A percentile compares a stretch with the other conserved stretches of the same genome.
These are phyloP conservation scores for Colletotrichum musicola DNA, from an alignment of 2,329 filamentous ascomycete genomes.

Conservation along the genomic window DNA sequence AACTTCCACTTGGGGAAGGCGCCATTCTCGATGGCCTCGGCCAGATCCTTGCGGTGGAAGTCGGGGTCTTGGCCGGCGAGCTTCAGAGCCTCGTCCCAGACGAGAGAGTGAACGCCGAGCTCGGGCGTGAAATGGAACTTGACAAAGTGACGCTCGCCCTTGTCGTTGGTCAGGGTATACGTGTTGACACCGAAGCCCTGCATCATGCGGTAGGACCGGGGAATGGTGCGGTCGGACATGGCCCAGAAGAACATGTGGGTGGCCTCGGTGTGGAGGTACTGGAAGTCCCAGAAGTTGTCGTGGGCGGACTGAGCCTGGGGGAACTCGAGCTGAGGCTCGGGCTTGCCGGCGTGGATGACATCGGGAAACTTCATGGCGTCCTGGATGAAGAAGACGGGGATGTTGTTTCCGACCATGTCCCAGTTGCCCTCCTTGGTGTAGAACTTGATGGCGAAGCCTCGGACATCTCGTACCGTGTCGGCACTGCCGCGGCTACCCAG, in stretches of 20 bases:
- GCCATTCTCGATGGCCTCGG: constrained; percentile 79
- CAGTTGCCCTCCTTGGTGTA: constrained; percentile 84
- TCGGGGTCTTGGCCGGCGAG: constrained; percentile 81
- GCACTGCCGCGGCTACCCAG: constrained; percentile 80
- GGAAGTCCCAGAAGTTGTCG: constrained; percentile 85
- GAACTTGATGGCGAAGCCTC: constrained; percentile 83
- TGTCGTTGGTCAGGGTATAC: constrained; percentile 75
- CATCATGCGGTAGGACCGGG: constrained; percentile 85
- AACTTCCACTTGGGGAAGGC: constrained; percentile 84
- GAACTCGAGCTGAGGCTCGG: constrained; percentile 77
- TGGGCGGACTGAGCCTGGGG: constrained; percentile 79
- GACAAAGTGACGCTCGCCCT: constrained; percentile 78
- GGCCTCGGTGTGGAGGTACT: constrained; percentile 75
- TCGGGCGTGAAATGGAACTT: constrained; percentile 84
- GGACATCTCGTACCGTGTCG: constrained; percentile 84
- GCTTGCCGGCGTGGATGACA: constrained; percentile 70
- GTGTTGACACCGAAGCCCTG: constrained; percentile 89
- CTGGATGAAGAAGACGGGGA: constrained; percentile 80
- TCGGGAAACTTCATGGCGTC: constrained; percentile 82
- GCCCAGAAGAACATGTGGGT: constrained; percentile 86
- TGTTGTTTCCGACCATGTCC: constrained; percentile 79
- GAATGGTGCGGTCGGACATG: constrained; percentile 81
- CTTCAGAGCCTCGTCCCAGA: constrained; percentile 86
- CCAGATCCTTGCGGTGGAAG: constrained; percentile 84
- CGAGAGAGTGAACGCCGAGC: constrained; percentile 80